Percentiles rank a stretch among this genome's conserved stretches.
Conservation (phyloP, 805 yeast genomes). For the Sugiyamaella marilandica region DNA sequence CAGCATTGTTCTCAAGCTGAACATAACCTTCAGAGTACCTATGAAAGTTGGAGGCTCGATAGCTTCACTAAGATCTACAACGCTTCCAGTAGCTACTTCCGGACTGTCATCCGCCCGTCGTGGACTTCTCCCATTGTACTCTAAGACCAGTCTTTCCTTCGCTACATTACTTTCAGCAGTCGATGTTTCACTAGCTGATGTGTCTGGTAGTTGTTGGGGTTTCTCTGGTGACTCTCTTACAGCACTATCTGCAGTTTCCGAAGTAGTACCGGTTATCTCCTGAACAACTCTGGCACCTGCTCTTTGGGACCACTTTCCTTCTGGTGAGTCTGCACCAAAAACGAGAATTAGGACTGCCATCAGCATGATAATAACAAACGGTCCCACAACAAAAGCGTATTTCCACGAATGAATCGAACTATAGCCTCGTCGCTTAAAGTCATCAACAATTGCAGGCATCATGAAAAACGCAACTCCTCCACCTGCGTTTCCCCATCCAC, state of each 20-base stretch:
- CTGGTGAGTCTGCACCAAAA: conserved; percentile 5
- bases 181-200: neutral
- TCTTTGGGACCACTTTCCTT: conserved; percentile 8
- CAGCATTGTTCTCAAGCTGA: conserved; percentile 3
- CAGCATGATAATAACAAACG: conserved; percentile 2
- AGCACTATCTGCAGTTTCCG: neutral
- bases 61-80: neutral
- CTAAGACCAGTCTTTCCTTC: neutral
- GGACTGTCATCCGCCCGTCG: neutral
- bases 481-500: conserved; percentile 10
- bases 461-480: conserved; percentile 10
- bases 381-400: conserved; percentile 5
- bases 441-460: conserved; percentile 8
- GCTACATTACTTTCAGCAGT: neutral
- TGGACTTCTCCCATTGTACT: neutral
- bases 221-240: neutral
- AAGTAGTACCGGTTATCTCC: neutral
- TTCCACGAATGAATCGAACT: conserved; percentile 1
- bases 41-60: conserved; percentile 2
- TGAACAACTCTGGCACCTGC: neutral
- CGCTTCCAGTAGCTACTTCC: conserved; percentile 1
- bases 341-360: conserved; percentile 1
- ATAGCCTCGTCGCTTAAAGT: conserved; percentile 1
- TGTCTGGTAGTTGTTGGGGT: neutral
- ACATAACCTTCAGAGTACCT: neutral